A percentile compares a stretch with the other conserved stretches of the same genome.
These are phyloP conservation scores for Debaryomyces maramus DNA, from an alignment of 805 yeast genomes.

Conservation along the genomic window DNA sequence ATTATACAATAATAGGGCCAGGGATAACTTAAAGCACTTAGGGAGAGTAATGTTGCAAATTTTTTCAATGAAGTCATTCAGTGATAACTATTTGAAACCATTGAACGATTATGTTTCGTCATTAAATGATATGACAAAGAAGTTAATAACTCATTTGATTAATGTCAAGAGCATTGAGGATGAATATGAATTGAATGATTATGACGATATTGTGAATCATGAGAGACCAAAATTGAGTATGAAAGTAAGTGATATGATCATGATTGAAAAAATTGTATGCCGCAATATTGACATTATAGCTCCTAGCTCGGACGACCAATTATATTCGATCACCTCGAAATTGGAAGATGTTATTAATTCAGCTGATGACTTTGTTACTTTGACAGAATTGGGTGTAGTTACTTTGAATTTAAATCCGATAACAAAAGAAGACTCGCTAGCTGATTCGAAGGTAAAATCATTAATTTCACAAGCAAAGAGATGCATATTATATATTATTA, in stretches of 20 bases:
- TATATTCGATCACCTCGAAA: conserved; percentile 45
- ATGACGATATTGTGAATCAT: conserved; percentile 61
- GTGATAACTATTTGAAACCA: conserved; percentile 73
- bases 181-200: conserved; percentile 59
- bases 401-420: conserved; percentile 59
- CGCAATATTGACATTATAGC: conserved; percentile 45
- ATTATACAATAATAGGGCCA: conserved; percentile 18
- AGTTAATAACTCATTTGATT: conserved; percentile 48
- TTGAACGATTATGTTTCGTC: conserved; percentile 68
- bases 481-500: conserved; percentile 75
- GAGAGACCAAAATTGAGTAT: conserved; percentile 48
- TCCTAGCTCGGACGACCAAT: conserved; percentile 54
- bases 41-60: conserved; percentile 63
- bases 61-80: conserved; percentile 68
- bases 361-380: conserved; percentile 43
- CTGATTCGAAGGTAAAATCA: conserved; percentile 58
- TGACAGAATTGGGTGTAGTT: conserved; percentile 52
- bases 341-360: conserved; percentile 38
- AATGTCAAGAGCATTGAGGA: conserved; percentile 57
- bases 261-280: conserved; percentile 44
- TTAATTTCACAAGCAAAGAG: conserved; percentile 77
- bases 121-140: conserved; percentile 47
- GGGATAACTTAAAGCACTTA: conserved; percentile 56
- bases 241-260: conserved; percentile 47
- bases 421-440: conserved; percentile 44